Percentiles rank a stretch among this genome's conserved stretches.
Conservation (phyloP, 129 eudicot species). For the sunflower (Helianthus annuus) region HanXRQr2.0-SUNRISE NC_035436.2:46065175-46065674, state of each 20-base stretch:
- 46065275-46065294: constrained; percentile 9
- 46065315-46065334: not conserved
- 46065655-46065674: constrained; percentile 22
- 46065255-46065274: constrained; percentile 31
- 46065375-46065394: constrained; percentile 11
- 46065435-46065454: constrained; percentile 10
- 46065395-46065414: constrained; percentile 22
- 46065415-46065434: constrained; percentile 13
- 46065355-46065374: constrained; percentile 26
- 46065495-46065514: constrained; percentile 27
- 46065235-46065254: constrained; percentile 23
- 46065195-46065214: constrained; percentile 8
- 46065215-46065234: constrained; percentile 25
- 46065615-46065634: not conserved
- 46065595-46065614: not conserved
- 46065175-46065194: no score
- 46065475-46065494: constrained; percentile 6
- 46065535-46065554: constrained; percentile 14
- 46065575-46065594: not conserved
- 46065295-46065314: constrained; percentile 19
- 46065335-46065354: not conserved
- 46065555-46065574: not conserved
- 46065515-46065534: constrained; percentile 9
- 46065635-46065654: not conserved
- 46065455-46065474: constrained; percentile 26